A percentile compares a stretch with the other conserved stretches of the same genome.
Evolutionary conservation across 2,329 filamentous ascomycete genomes (phyloP).

Genomic region (Phialophora verrucosa): DNA sequence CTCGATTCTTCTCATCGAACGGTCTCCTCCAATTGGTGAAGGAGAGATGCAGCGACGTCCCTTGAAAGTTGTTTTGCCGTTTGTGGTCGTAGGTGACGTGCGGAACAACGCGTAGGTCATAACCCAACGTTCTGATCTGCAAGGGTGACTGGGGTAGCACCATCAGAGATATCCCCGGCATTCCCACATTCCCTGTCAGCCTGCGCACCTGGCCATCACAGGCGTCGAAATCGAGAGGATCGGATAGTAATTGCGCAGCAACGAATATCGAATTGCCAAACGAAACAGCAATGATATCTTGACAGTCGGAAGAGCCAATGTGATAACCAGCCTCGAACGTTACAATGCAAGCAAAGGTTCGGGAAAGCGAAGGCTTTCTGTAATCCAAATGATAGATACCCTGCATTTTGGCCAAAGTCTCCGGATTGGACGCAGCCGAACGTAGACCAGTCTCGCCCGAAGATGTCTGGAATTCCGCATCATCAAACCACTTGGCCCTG

Average conservation of each 20-base stretch:
- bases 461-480: not conserved
- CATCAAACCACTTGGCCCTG: not conserved
- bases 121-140: not conserved
- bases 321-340: not conserved
- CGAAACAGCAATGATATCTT: conserved; percentile 39
- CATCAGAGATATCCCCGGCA: conserved; percentile 34
- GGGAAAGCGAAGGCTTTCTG: not conserved
- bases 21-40: conserved; percentile 29
- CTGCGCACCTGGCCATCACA: conserved; percentile 29
- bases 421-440: not conserved
- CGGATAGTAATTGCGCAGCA: conserved; percentile 34
- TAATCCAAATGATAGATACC: not conserved
- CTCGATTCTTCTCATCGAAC: conserved; percentile 3
- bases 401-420: not conserved
- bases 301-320: conserved; percentile 20
- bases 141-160: conserved; percentile 24
- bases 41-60: conserved; percentile 33
- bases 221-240: conserved; percentile 29
- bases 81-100: conserved; percentile 24
- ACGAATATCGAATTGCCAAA: conserved; percentile 41
- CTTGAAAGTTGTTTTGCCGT: conserved; percentile 29
- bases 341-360: not conserved
- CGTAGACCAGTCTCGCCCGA: too few relatives aligned
- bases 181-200: conserved; percentile 39
- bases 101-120: not conserved